phyloP scores from a whole-genome alignment of 2,329 filamentous ascomycete genomes.

The Leptographium galeiforme region DNA sequence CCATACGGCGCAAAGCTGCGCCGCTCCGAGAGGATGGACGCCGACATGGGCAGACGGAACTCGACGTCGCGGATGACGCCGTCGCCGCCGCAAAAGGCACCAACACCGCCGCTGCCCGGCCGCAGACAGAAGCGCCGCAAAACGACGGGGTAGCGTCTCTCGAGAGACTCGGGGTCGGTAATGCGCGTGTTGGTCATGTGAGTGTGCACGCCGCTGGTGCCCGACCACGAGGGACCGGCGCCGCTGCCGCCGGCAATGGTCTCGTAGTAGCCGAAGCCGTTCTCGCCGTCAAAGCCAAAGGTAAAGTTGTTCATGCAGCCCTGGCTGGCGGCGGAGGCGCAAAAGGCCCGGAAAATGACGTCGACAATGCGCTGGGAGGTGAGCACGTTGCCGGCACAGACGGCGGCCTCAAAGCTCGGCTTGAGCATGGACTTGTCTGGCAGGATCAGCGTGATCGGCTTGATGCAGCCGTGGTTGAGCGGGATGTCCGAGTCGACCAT shows the following conservation, averaged over 20 bases:
- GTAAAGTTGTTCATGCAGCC: slow-evolving; percentile 16
- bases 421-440: slow-evolving; percentile 20
- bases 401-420: slow-evolving; percentile 13
- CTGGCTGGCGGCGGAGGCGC: slow-evolving; percentile 12
- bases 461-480: slow-evolving; percentile 24
- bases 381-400: slow-evolving; percentile 26
- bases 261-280: slow-evolving; percentile 16
- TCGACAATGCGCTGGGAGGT: slow-evolving; percentile 20
- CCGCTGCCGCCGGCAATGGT: slow-evolving; percentile 19
- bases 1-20: slow-evolving; percentile 20
- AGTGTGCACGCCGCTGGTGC: slow-evolving; percentile 11
- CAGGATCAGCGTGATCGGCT: slow-evolving; percentile 18
- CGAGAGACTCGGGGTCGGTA: slow-evolving; percentile 19
- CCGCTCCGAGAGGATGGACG: slow-evolving; percentile 21
- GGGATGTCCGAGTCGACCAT: slow-evolving; percentile 22
- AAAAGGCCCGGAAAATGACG: slow-evolving; percentile 18
- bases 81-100: slow-evolving; percentile 18
- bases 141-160: slow-evolving; percentile 20
- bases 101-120: slow-evolving; percentile 16
- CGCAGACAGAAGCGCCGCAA: slow-evolving; percentile 17
- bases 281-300: neutral
- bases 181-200: slow-evolving; percentile 19
- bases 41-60: slow-evolving; percentile 18
- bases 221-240: slow-evolving; percentile 17
- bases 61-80: slow-evolving; percentile 21